These are phyloP conservation scores for Holtermannia corniformis DNA, from an alignment of 768 basidiomycete genomes.

Conservation along the genomic window DNA sequence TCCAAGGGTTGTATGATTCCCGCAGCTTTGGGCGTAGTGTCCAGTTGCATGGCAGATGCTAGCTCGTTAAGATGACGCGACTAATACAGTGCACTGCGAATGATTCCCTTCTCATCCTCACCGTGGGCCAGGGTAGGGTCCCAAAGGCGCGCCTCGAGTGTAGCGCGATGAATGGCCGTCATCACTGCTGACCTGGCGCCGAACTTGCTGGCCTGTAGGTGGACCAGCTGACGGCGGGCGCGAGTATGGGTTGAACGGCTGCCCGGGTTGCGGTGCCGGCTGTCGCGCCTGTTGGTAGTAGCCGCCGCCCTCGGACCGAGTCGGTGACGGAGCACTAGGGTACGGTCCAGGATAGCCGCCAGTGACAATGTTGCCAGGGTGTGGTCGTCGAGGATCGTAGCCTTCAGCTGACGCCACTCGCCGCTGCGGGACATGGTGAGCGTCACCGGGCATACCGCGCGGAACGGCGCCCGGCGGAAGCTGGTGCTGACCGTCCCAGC, in stretches of 20 bases:
- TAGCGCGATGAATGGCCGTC: neutral
- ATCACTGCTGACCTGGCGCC: neutral
- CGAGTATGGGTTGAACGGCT: neutral
- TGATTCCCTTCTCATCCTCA: neutral
- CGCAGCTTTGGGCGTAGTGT: neutral
- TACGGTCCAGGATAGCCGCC: neutral
- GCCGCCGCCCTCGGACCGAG: neutral
- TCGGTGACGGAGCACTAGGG: neutral
- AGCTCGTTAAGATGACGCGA: neutral
- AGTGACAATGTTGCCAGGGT: neutral
- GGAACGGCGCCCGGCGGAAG: conserved; percentile 17
- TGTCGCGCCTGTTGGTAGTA: neutral
- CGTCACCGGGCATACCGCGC: neutral
- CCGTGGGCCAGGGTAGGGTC: neutral
- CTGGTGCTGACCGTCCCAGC: neutral
- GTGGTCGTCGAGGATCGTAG: neutral
- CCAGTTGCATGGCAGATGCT: neutral
- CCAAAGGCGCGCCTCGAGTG: neutral
- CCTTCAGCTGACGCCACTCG: neutral
- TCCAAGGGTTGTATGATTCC: neutral
- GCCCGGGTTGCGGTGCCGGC: no score
- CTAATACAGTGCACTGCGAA: neutral
- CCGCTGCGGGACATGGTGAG: no score
- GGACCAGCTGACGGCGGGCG: neutral
- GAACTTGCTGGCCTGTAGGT: neutral